Conservation (phyloP, 2,329 filamentous ascomycete species). For the Podosphaera xanthii region DNA sequence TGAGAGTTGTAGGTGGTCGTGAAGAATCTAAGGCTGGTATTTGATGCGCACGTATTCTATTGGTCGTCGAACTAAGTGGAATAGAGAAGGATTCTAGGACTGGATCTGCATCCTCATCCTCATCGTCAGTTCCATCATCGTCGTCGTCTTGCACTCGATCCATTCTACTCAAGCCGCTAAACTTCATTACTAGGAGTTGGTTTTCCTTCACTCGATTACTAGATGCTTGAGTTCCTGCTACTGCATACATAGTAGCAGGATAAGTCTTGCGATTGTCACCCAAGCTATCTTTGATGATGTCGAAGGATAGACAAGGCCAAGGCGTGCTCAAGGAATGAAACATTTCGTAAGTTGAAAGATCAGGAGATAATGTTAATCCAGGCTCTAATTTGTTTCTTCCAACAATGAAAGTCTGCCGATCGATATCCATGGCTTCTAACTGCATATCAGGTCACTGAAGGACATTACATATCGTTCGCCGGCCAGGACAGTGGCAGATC, state of each 20-base stretch:
- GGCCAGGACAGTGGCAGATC: constrained; percentile 1
- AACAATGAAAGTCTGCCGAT: constrained; percentile 87
- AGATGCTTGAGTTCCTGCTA: constrained; percentile 85
- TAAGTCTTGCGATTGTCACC: constrained; percentile 83
- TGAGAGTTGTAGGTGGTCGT: constrained; percentile 56
- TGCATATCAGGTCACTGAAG: constrained; percentile 6
- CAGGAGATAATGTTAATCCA: constrained; percentile 75
- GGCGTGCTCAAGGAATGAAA: constrained; percentile 81
- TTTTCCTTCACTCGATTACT: constrained; percentile 57
- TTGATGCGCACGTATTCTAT: constrained; percentile 78
- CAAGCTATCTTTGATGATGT: constrained; percentile 65
- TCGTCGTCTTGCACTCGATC: constrained; percentile 45
- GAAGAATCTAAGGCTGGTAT: constrained; percentile 47
- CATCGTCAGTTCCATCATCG: constrained; percentile 46
- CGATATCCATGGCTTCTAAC: constrained; percentile 67
- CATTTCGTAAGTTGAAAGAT: constrained; percentile 93
- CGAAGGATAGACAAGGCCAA: constrained; percentile 94
- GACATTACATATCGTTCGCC: not conserved
- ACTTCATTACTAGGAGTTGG: constrained; percentile 85
- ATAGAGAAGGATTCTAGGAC: constrained; percentile 87
- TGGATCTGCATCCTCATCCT: constrained; percentile 57
- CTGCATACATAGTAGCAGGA: constrained; percentile 84
- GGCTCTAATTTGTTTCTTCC: constrained; percentile 78
- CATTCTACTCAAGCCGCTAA: constrained; percentile 78
- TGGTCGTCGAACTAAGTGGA: constrained; percentile 67